Base-by-base conservation (phyloP, 2,329 filamentous ascomycete genomes). In the Diatrype stigma region DNA sequence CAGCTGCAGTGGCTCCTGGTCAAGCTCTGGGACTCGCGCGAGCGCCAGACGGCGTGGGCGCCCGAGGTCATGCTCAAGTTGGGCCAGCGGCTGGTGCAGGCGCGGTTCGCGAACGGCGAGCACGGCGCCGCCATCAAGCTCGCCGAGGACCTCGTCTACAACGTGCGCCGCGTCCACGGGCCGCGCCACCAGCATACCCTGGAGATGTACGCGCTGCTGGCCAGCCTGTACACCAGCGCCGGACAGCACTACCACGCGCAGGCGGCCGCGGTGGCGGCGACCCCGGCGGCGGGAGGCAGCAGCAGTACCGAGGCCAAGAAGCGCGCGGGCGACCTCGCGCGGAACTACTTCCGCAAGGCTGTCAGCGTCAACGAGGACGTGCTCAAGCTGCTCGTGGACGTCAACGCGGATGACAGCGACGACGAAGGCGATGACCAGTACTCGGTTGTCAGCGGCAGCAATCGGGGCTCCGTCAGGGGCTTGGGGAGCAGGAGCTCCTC, bases 81-180 rank as follows among this genome's bases (percentile, higher is more conserved):
- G 14, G 40, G 40, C 21, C 40, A 23, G 40, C 40, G 40, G 14
- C 40, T 42, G 8, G 40, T 42, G 17, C 40, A 42, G 19, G 40
- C 19, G 12, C 17, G 21, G 12, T 42, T 42, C n/a, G 21, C 28
- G 19, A 21, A 26, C 17, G 17, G 22, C 14, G 23, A 47, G 23
- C 37, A 37, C 32, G 45, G 3, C n/a, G 17, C 19, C 12, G 45
- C 45, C 26, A 46, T 47, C n/a, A 35, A 26, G 32, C 45, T 47
- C n/a, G 45, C 45, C 17, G 45, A 47, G 17, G 45, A 47, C 19
- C 30, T 47, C 45, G 45, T 47, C 28, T 47, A 47, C 45, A 47
- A 47, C 45, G 12, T 37, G 30, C 45, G 45, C 32, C 45, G 45
- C 17, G 45, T 47, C 17, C 45, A 47, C 17, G 45, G 45, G 7